These are phyloP conservation scores for Penicillium roqueforti DNA, from an alignment of 495 filamentous ascomycete species.

Conservation along the genomic window DNA sequence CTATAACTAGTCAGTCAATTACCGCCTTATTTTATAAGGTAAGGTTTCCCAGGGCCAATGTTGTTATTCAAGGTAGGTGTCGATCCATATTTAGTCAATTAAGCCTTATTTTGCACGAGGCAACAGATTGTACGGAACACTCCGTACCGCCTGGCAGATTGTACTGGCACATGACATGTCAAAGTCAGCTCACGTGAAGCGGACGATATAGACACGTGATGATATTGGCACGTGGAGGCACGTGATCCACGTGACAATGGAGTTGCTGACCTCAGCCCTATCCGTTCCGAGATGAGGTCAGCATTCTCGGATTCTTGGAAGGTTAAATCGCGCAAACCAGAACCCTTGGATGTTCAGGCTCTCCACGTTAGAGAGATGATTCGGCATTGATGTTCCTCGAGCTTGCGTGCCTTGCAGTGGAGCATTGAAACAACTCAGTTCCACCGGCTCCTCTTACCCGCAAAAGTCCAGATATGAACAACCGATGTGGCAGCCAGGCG, in stretches of 20 bases:
- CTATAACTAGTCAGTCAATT: not conserved
- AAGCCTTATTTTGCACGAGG: not conserved
- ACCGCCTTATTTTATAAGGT: not conserved
- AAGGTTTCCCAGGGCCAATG: no score
- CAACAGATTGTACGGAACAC: no score
- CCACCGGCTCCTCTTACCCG: not conserved
- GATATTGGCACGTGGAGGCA: no score
- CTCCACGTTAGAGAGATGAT: constrained; percentile 6
- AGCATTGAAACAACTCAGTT: constrained; percentile 3
- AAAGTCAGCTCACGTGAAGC: not conserved
- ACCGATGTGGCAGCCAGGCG: not conserved
- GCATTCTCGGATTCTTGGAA: not conserved
- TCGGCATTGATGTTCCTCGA: not conserved
- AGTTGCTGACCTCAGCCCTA: not conserved
- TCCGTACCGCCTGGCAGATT: not conserved
- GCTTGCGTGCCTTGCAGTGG: constrained; percentile 12
- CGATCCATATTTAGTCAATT: not conserved
- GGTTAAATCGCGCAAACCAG: constrained; percentile 12
- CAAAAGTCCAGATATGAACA: not conserved
- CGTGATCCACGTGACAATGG: no score
- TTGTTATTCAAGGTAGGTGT: no score
- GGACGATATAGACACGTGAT: not conserved
- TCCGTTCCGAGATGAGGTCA: not conserved
- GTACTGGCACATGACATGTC: not conserved
- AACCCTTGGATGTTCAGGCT: not conserved